Conservation (phyloP, 331 rosid species). For the Saraca asoca region DNA sequence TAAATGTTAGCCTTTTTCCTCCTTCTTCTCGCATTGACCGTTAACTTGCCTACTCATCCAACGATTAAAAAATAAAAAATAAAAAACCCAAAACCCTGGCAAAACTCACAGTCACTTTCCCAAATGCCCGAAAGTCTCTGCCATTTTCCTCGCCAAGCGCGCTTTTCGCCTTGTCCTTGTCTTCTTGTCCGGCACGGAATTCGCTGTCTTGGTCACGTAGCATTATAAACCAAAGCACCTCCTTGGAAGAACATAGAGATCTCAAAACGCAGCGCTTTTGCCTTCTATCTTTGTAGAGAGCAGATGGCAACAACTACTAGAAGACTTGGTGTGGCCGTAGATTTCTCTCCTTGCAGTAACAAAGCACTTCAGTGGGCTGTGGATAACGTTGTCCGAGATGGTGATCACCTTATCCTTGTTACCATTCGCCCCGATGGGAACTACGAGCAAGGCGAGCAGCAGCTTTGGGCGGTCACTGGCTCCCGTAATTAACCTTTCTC, state of each 20-base stretch:
- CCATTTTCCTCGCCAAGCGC: no score
- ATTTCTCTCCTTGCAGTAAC: slow-evolving; percentile 81
- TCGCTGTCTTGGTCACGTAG: no score
- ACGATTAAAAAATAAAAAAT: no score
- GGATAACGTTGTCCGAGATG: slow-evolving; percentile 68
- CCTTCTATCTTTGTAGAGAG: not conserved
- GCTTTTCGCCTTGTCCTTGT: no score
- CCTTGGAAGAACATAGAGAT: not conserved
- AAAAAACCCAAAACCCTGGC: no score
- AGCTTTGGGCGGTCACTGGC: slow-evolving; percentile 79
- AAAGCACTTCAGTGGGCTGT: slow-evolving; percentile 74
- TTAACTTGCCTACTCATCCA: no score
- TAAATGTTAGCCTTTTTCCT: no score
- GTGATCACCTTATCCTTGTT: slow-evolving; percentile 69
- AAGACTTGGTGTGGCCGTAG: slow-evolving; percentile 83
- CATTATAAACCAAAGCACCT: not conserved
- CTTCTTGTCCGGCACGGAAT: no score
- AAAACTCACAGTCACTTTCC: no score
- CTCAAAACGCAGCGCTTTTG: not conserved
- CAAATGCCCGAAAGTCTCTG: no score
- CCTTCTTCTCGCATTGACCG: no score
- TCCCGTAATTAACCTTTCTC: slow-evolving; percentile 55
- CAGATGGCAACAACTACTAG: slow-evolving; percentile 44
- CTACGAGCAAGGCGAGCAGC: slow-evolving; percentile 79
- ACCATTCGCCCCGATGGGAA: slow-evolving; percentile 46